Base-by-base conservation (phyloP, 306 rosid species). In the Coriaria nepalensis region DNA sequence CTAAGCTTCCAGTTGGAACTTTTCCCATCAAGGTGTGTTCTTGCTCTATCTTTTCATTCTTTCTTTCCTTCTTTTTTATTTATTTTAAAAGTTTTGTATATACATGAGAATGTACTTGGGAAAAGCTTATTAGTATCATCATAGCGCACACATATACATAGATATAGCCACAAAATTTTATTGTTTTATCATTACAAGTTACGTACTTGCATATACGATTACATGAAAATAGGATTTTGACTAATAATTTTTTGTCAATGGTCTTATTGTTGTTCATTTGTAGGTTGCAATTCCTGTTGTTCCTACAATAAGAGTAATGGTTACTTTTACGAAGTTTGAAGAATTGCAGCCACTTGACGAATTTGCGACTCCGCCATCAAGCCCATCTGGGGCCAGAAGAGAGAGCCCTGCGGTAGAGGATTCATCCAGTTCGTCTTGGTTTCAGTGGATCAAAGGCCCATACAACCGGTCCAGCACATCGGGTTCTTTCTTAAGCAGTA, bases 261-360 rank as follows among this genome's bases (percentile, higher is more conserved):
- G 35, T 44, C 40, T 14, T 36, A 12, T 45, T 9, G 7, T 38
- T 47, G 47, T 6, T 55, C n/a, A 55, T 20, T 66, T 60, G 41
- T 69, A 92, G 98, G 98, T 92, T 53, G 98, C 98, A 33, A 85
- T 92, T 56, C 98, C 96, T 5, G 94, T 92, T 63, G 81, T 92
- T 71, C 96, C 96, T n/a, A 92, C 96, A 11, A 85, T 92, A 55
- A 75, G 78, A 57, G 98, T 92, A 37, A 60, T 92, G 36, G 96
- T 92, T 45, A 85, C 93, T 40, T 92, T 92, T 59, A 82, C 98
- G 0, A 92, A 85, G 69, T 83, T 82, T 9, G 98, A 92, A 82
- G 98, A 85, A 56, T 56, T 92, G 46, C 77, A 76, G 9, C 93
- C 96, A 0, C 43, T 73, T 38, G 98, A 85, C 6, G 96, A 92